Conservation (phyloP, 257 asterid species). For the Scutellaria baicalensis region DNA sequence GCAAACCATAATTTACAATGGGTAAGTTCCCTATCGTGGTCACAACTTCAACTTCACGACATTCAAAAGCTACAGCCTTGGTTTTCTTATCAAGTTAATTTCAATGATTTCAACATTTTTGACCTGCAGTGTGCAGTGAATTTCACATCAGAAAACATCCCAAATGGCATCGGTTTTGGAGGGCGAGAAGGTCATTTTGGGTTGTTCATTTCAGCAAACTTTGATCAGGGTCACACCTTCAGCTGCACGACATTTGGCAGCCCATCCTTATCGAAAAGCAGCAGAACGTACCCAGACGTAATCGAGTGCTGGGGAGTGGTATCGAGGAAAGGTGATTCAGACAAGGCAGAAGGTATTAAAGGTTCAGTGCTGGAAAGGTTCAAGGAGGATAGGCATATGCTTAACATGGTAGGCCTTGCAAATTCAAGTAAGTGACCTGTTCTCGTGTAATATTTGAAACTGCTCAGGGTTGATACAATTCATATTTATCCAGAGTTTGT, state of each 20-base stretch:
- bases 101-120: neutral
- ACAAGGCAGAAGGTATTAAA: constrained; percentile 26
- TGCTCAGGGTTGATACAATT: neutral
- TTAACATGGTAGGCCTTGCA: constrained; percentile 89
- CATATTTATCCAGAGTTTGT: neutral
- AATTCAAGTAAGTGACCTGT: constrained; percentile 52
- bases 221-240: constrained; percentile 78
- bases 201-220: constrained; percentile 67
- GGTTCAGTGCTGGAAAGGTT: constrained; percentile 81
- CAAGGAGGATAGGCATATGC: constrained; percentile 88
- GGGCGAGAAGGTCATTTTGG: constrained; percentile 71
- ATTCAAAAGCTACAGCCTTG: neutral
- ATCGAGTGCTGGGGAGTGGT: constrained; percentile 85
- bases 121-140: constrained; percentile 77
- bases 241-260: constrained; percentile 75
- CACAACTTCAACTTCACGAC: neutral
- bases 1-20: constrained; percentile 85
- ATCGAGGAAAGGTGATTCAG: constrained; percentile 30
- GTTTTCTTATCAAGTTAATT: neutral
- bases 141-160: constrained; percentile 89
- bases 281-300: constrained; percentile 46
- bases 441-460: neutral
- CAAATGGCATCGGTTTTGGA: constrained; percentile 94
- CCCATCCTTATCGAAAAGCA: constrained; percentile 56
- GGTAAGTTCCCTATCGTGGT: constrained; percentile 36